Evolutionary conservation across 163 green algal genomes (phyloP), one percentile per base, ranked within the genome.

Genomic region (Prototheca stagnorum): DNA sequence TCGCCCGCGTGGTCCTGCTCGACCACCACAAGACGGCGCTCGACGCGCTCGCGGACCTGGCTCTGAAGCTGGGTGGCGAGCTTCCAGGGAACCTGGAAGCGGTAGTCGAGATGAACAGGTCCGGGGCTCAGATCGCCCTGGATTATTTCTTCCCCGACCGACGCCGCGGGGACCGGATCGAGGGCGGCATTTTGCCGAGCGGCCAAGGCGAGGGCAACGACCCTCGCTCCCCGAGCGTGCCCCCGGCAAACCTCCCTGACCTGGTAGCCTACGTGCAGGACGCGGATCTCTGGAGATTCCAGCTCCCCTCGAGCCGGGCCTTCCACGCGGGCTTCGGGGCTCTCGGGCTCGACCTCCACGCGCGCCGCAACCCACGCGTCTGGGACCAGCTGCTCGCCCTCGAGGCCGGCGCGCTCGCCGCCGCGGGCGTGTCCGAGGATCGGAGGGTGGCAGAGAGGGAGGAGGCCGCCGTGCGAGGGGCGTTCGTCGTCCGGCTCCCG

Each of bases 21-120:
- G 77, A 86, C 48, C 77, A 86, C 37, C 77, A 86, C 56, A 86
- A 86, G 41, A 86, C 76, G 2, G 74, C 73, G n/a, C 36, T 41
- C 17, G 77, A 70, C 22, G 47, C 57, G 28, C 67, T 86, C 6
- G 37, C 28, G n/a, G n/a, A n/a, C n/a, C n/a, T n/a, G n/a, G n/a
- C n/a, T n/a, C n/a, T n/a, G n/a, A n/a, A n/a, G n/a, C n/a, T n/a
- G n/a, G n/a, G n/a, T n/a, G n/a, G n/a, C n/a, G n/a, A n/a, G n/a
- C n/a, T n/a, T n/a, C n/a, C n/a, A n/a, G n/a, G n/a, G n/a, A 73
- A 72, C 47, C 48, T 86, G 29, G 46, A 74, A 17, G 48, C 67
- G 4, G 21, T 51, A 4, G 41, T 86, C 40, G 77, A 86, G 52
- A 82, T 86, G 61, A 36, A 68, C 7, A 54, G 64, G 23, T 77